These are phyloP conservation scores for Nitzschia sp. DNA, from an alignment of 108 stramenopile species.

Conservation along the genomic window DNA sequence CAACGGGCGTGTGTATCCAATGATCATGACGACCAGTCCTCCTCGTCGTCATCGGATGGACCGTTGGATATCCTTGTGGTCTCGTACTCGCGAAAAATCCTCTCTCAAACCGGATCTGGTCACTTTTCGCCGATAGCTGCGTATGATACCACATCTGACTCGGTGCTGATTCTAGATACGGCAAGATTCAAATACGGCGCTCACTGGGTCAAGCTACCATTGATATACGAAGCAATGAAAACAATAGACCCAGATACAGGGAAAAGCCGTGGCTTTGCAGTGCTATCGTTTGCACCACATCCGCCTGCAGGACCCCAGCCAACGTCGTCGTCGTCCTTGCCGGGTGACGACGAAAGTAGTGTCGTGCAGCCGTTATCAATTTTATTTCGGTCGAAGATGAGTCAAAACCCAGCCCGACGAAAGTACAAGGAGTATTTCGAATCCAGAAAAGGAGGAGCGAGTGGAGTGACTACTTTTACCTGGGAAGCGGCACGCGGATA, in stretches of 20 bases:
- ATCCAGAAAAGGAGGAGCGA: no score
- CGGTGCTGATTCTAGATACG: slow-evolving; percentile 79
- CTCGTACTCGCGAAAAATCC: slow-evolving; percentile 67
- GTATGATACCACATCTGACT: slow-evolving; percentile 68
- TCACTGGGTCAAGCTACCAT: slow-evolving; percentile 82
- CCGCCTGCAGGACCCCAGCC: no score
- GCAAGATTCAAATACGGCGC: slow-evolving; percentile 93
- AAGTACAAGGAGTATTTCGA: slow-evolving; percentile 47
- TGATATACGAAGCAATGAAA: slow-evolving; percentile 55
- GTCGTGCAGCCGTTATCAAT: slow-evolving; percentile 55
- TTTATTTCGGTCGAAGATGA: slow-evolving; percentile 62
- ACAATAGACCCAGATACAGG: slow-evolving; percentile 79
- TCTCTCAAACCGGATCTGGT: slow-evolving; percentile 92
- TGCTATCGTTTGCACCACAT: slow-evolving; percentile 49
- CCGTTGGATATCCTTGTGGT: slow-evolving; percentile 38
- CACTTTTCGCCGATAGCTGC: slow-evolving; percentile 95
- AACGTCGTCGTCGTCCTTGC: background rate
- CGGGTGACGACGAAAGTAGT: background rate
- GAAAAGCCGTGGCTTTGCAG: slow-evolving; percentile 77
- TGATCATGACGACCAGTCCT: background rate
- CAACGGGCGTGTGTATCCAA: slow-evolving; percentile 52
- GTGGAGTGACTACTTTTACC: slow-evolving; percentile 21
- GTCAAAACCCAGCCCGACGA: slow-evolving; percentile 47
- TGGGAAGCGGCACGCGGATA: slow-evolving; percentile 50
- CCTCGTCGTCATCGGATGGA: background rate